Percentiles rank a stretch among this genome's conserved stretches.
Evolutionary conservation across 805 yeast genomes (phyloP).

Genomic region (Ogataea nitratoaversa): DNA sequence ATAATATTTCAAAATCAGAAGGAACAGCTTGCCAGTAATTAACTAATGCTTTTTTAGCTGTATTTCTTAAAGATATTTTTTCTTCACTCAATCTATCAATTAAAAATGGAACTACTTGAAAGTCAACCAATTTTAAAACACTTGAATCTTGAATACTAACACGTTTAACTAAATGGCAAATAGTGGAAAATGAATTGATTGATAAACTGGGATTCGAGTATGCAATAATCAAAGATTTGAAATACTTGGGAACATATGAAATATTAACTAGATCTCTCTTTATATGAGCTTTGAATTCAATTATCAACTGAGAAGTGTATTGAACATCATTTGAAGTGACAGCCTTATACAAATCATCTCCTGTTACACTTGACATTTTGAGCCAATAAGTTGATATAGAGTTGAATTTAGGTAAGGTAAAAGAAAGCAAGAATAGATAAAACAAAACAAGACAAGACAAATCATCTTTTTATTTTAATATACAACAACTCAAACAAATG

Average conservation of each 20-base stretch:
- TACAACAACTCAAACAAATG: too few species aligned
- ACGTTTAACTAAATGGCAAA: constrained; percentile 54
- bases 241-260: constrained; percentile 44
- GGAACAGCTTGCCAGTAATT: constrained; percentile 55
- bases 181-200: constrained; percentile 46
- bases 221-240: constrained; percentile 46
- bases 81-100: constrained; percentile 42
- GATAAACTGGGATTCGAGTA: constrained; percentile 35
- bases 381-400: too few species aligned
- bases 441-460: too few species aligned
- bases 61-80: constrained; percentile 33
- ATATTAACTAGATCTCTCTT: constrained; percentile 52
- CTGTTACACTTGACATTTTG: constrained; percentile 21
- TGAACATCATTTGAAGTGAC: constrained; percentile 18
- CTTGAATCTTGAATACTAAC: constrained; percentile 52
- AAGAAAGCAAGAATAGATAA: too few species aligned
- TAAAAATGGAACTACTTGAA: constrained; percentile 48
- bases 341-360: constrained; percentile 23
- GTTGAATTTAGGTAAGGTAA: too few species aligned
- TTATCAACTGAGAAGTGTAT: constrained; percentile 22
- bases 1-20: constrained; percentile 39
- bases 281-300: constrained; percentile 46
- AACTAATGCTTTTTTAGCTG: constrained; percentile 48
- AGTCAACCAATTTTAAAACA: constrained; percentile 39
- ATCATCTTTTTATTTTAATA: too few species aligned